phyloP scores from a whole-genome alignment of 202 grass and related monocot genomes.

The Zizania palustris region DNA sequence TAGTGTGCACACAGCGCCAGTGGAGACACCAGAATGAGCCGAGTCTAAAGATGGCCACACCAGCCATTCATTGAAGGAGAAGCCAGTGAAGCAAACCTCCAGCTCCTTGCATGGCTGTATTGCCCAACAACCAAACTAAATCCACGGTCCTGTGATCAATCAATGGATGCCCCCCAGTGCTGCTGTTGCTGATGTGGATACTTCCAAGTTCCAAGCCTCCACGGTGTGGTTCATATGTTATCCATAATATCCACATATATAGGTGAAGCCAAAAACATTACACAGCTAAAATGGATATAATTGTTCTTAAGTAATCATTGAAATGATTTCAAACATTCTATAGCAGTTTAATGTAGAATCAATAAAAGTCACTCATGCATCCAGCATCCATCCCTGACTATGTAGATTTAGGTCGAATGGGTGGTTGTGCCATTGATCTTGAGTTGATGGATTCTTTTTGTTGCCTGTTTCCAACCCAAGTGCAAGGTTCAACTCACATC shows the following conservation, averaged over 20 bases:
- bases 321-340: too few species aligned
- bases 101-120: conserved; percentile 7
- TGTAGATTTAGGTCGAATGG: background rate
- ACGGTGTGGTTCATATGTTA: background rate
- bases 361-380: too few species aligned
- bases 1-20: background rate
- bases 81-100: conserved; percentile 16
- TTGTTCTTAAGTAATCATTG: too few species aligned
- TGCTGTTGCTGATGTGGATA: conserved; percentile 3
- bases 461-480: too few species aligned
- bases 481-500: too few species aligned
- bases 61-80: background rate
- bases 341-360: too few species aligned
- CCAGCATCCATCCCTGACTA: too few species aligned
- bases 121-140: conserved; percentile 36
- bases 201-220: conserved; percentile 3
- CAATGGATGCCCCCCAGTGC: conserved; percentile 32
- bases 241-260: background rate
- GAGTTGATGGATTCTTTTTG: too few species aligned
- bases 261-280: too few species aligned
- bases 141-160: conserved; percentile 10
- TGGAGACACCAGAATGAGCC: background rate
- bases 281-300: too few species aligned
- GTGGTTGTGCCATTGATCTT: too few species aligned
- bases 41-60: background rate